phyloP scores from a whole-genome alignment of 108 stramenopile genomes.

The Bacterosira constricta region DNA sequence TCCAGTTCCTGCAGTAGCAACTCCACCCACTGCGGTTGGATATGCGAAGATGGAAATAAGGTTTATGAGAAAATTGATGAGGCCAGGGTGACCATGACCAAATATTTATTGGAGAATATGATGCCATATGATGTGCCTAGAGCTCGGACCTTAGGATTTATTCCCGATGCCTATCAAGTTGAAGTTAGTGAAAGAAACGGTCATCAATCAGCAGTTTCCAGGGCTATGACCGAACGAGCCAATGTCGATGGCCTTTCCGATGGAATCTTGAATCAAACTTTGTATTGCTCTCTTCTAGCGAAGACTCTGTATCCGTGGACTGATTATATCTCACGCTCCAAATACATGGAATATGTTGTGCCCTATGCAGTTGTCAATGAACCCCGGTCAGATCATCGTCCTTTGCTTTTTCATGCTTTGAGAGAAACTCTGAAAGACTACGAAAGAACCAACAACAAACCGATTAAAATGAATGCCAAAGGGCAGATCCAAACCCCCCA shows the following conservation, averaged over 20 bases:
- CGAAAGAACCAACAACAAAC: constrained; percentile 1
- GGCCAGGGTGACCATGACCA: constrained; percentile 2
- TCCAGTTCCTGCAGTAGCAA: constrained; percentile 1
- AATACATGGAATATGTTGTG: constrained; percentile 83
- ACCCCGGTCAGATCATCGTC: constrained; percentile 81
- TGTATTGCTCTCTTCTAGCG: constrained; percentile 65
- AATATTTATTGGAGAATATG: constrained; percentile 60
- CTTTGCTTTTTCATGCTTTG: constrained; percentile 62
- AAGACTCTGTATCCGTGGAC: constrained; percentile 71
- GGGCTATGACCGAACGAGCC: constrained; percentile 2
- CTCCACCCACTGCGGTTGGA: constrained; percentile 2
- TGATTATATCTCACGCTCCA: constrained; percentile 59
- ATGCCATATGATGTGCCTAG: constrained; percentile 75
- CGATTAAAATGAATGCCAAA: background rate
- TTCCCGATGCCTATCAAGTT: background rate
- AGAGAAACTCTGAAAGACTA: constrained; percentile 24
- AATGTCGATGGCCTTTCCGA: constrained; percentile 67
- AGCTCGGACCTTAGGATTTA: constrained; percentile 66
- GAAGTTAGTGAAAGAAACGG: background rate
- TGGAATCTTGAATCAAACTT: constrained; percentile 68
- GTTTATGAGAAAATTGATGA: constrained; percentile 17
- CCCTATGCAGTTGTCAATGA: constrained; percentile 87
- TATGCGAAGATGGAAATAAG: background rate
- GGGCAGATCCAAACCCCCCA: background rate
- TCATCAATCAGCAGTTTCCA: background rate